phyloP scores from a whole-genome alignment of 164 flowering plant genomes.

The Santalum album region DNA sequence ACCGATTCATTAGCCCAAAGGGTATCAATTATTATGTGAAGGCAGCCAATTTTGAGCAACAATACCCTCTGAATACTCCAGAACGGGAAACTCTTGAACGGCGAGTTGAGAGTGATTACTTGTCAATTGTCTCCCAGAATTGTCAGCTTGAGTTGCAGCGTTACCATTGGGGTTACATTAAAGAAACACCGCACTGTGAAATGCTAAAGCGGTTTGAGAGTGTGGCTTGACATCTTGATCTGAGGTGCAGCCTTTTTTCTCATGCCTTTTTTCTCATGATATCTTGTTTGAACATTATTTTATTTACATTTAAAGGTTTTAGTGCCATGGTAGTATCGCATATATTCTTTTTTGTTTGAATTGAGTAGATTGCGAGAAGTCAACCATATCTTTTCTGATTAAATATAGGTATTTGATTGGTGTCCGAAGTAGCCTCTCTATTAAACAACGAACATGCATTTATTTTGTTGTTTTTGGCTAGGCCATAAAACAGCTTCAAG shows the following conservation, averaged over 20 bases:
- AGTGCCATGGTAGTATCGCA: too few relatives aligned
- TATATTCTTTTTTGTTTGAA: too few relatives aligned
- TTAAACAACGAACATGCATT: too few relatives aligned
- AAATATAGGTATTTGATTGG: too few relatives aligned
- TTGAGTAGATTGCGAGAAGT: too few relatives aligned
- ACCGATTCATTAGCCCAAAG: conserved; percentile 34
- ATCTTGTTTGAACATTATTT: background rate
- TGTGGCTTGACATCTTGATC: conserved; percentile 21
- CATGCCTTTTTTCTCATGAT: background rate
- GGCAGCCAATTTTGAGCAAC: conserved; percentile 53
- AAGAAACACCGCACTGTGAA: conserved; percentile 73
- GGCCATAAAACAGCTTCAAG: too few relatives aligned
- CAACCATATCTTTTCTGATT: too few relatives aligned
- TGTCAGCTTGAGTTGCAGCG: conserved; percentile 72
- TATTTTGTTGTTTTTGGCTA: too few relatives aligned
- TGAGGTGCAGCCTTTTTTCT: conserved; percentile 24
- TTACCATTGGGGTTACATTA: conserved; percentile 56
- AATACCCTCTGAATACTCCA: conserved; percentile 43
- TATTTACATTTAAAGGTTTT: too few relatives aligned
- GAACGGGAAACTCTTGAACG: conserved; percentile 39
- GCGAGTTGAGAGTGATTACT: conserved; percentile 56
- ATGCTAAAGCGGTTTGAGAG: conserved; percentile 42
- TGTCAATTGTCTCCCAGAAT: conserved; percentile 40
- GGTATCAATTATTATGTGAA: conserved; percentile 70
- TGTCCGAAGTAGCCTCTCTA: too few relatives aligned